Base-by-base conservation (phyloP, 1,139 yeast genomes). In the Arxiozyma heterogenica region DNA sequence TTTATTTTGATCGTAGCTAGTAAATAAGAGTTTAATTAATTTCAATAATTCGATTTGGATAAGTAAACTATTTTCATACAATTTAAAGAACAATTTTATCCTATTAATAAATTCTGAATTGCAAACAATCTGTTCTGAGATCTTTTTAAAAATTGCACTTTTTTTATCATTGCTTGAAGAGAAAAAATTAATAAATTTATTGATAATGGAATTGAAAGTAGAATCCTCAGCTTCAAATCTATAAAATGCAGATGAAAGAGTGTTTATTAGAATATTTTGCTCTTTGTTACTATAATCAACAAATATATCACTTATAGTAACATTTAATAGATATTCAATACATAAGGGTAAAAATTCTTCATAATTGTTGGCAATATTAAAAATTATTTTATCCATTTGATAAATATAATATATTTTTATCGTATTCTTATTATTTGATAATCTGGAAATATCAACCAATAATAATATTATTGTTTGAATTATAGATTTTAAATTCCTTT, bases 1-100 rank as follows among this genome's bases (percentile, higher is more conserved):
- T 17, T 46, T 17, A 30, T 43, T 34, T n/a, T 53, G 49, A n/a
- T 48, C 22, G 30, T 23, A 38, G 23, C 25, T 21, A 7, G 44
- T 53, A 27, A 65, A 61, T 0, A 64, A 53, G 4, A 63, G 47
- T 51, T 67, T 69, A 20, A 68, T 52, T 22, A 67, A 64, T 51
- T 69, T 68, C 48, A 69, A 55, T 30, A 68, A 53, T 44, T 69
- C 71, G 47, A 69, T 67, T 55, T 69, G 71, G 18, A 68, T 63
- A 27, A 69, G 54, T 20, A 67, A 51, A 51, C 70, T 65, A 39
- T 65, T 65, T 44, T 62, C 61, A 51, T 66, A 68, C n/a, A 62
- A 51, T 44, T 58, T 61, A 52, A 69, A 66, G 30, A 66, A 59
- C 25, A 58, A 39, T 18, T 56, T 53, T 1, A 64, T 55, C 42